Conservation (phyloP, 257 asterid species). For the Nicotiana undulata region DNA sequence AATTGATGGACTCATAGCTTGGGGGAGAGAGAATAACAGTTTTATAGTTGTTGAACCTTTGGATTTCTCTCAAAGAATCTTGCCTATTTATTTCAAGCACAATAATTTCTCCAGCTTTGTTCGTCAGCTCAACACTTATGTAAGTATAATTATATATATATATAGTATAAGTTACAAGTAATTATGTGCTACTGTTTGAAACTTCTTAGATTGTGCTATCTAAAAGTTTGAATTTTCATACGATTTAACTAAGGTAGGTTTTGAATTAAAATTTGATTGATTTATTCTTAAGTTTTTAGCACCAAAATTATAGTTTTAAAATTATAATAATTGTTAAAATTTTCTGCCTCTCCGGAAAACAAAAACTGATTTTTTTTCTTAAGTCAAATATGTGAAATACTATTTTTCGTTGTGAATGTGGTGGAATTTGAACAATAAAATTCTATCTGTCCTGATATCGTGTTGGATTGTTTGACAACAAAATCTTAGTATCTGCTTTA, state of each 20-base stretch:
- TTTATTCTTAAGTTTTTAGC: no score
- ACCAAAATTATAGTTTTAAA: no score
- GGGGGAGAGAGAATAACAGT: conserved; percentile 63
- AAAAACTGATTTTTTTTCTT: no score
- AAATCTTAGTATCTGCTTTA: no score
- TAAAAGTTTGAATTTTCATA: neutral
- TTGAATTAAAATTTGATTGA: neutral
- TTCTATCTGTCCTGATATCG: no score
- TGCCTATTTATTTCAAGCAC: conserved; percentile 78
- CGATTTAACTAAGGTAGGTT: no score
- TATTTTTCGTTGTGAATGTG: neutral
- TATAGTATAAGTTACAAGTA: neutral
- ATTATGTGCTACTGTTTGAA: no score
- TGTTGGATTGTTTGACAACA: no score
- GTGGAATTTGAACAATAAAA: neutral
- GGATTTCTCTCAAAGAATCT: conserved; percentile 56
- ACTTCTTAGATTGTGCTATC: no score
- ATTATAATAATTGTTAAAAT: neutral
- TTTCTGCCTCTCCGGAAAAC: no score
- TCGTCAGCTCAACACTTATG: conserved; percentile 91
- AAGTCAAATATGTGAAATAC: no score
- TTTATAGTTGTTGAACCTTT: conserved; percentile 63
- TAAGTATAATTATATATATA: conserved; percentile 22
- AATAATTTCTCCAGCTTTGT: conserved; percentile 90
- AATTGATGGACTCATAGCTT: conserved; percentile 41